Conservation (phyloP, 2,329 filamentous ascomycete species). For the Alternaria consortialis region DNA sequence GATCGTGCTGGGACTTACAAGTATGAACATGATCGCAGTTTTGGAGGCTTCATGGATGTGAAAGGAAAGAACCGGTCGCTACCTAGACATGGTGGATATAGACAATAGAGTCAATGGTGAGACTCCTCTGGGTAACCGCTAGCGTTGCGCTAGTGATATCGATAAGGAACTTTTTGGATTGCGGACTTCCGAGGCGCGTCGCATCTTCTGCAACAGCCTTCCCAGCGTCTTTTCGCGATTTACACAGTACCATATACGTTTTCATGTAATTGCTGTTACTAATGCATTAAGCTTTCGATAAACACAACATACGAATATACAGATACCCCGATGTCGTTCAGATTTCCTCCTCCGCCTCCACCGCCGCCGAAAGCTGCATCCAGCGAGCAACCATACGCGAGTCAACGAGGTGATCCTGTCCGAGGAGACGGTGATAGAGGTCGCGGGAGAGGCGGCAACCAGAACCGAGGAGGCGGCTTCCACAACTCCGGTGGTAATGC, state of each 20-base stretch:
- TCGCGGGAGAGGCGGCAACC: conserved; percentile 32
- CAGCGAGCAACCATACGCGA: conserved; percentile 36
- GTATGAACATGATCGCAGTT: conserved; percentile 49
- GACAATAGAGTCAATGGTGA: conserved; percentile 6
- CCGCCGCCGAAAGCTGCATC: conserved; percentile 47
- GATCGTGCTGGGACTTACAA: conserved; percentile 39
- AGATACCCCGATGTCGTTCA: conserved; percentile 41
- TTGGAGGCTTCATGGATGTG: conserved; percentile 39
- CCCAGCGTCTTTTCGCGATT: not conserved
- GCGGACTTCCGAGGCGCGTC: conserved; percentile 26
- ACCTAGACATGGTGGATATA: conserved; percentile 21
- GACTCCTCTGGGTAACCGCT: conserved; percentile 14
- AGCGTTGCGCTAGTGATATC: conserved; percentile 29
- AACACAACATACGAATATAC: not conserved
- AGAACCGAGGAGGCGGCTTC: conserved; percentile 30
- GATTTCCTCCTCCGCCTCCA: conserved; percentile 61
- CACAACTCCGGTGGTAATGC: conserved; percentile 15
- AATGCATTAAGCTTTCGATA: not conserved
- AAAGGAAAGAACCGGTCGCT: conserved; percentile 16
- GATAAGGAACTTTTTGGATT: conserved; percentile 26
- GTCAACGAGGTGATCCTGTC: conserved; percentile 40
- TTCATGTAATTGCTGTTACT: not conserved
- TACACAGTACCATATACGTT: not conserved
- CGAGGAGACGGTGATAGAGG: conserved; percentile 41
- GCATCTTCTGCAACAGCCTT: conserved; percentile 3